Conservation (phyloP, 148 eudicot species). For the Talinum fruticosum region DNA sequence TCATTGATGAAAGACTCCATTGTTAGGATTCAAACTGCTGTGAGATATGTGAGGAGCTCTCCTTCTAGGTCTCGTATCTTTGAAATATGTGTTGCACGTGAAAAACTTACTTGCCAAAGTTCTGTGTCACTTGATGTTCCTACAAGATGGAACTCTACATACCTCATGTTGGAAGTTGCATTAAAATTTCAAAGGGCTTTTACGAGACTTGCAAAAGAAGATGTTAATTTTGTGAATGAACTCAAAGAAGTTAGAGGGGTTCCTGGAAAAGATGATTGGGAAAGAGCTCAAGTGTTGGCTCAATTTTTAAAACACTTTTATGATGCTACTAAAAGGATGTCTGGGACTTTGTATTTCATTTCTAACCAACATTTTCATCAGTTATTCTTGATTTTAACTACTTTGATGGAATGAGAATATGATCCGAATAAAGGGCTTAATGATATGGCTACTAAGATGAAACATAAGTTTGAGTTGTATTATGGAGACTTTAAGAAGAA, state of each 20-base stretch:
- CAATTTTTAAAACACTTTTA: background rate
- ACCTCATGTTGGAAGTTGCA: background rate
- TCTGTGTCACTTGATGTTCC: background rate
- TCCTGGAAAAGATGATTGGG: background rate
- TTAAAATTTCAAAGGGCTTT: slow-evolving; percentile 8
- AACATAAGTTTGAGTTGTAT: slow-evolving; percentile 15
- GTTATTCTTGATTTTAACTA: background rate
- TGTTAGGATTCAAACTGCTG: background rate
- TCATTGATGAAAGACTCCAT: background rate
- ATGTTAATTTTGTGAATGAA: background rate
- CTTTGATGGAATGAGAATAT: background rate
- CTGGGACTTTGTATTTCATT: background rate
- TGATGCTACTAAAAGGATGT: slow-evolving; percentile 13
- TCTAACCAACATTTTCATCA: slow-evolving; percentile 9
- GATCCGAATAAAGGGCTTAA: background rate
- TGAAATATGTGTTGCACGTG: background rate
- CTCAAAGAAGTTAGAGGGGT: background rate
- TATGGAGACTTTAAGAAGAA: slow-evolving; percentile 6
- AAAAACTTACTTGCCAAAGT: background rate
- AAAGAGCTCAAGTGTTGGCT: background rate
- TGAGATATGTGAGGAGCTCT: slow-evolving; percentile 11
- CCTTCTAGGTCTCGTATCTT: background rate
- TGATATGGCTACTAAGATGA: background rate
- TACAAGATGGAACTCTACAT: slow-evolving; percentile 7
- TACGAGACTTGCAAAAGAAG: background rate